Evolutionary conservation across 2,329 filamentous ascomycete genomes (phyloP), one percentile per base, ranked within the genome.

Genomic region (Diaporthe amygdali): DNA sequence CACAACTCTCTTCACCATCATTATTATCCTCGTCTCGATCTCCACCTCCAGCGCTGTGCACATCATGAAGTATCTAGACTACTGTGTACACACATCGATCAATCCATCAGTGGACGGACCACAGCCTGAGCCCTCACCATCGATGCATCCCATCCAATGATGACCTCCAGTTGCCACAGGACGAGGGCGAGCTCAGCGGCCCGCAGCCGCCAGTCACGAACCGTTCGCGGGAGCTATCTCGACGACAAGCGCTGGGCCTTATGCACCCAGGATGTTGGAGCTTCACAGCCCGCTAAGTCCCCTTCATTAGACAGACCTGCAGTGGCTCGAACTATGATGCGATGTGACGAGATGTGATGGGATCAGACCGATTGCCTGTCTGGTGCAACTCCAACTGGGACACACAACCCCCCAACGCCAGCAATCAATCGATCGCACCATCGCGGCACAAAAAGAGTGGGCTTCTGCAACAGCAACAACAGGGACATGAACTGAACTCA

Each of bases 121-220:
- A 20, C 22, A 5, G 20, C 32, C 52, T 15, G n/a, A n/a, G 22
- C 54, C 54, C 10, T 27, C 14, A 27, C 3, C 20, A n/a, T 39
- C 34, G 2, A 55, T 59, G 55, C 14, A 59, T 46, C 56, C 56
- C 4, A 10, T 22, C 56, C 56, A 63, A 63, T 63, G 10, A 10
- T 39, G n/a, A 15, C 17, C 55, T 34, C 39, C 54, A 34, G n/a
- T 39, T 15, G 34, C 32, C 12, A n/a, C 4, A 44, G 20, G 25
- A 37, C 37, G n/a, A n/a, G 44, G 59, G 1, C 44, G 59, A 37
- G 44, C 59, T 27, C 30, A 37, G 20, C 59, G 59, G 59, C 44
- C 59, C 59, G 59, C 59, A 49, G 59, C 59, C 44, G 59, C 59
- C 39, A 46, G 30, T 49, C n/a, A 30, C 59, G 59, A 64, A 64